Base-by-base conservation (phyloP, 306 rosid genomes). In the Delonix regia region DNA sequence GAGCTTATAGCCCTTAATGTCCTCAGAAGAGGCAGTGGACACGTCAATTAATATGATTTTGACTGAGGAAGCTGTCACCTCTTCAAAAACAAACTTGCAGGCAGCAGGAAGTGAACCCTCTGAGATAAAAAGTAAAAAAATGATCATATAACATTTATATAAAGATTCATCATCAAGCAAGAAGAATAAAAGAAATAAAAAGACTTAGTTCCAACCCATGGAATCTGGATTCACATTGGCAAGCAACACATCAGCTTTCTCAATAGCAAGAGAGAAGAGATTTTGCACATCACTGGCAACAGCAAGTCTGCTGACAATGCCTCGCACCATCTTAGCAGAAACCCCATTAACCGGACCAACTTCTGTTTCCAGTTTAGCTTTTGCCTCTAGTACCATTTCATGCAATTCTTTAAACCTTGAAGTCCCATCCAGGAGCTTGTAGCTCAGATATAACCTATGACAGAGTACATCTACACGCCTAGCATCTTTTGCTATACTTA, bases 51-150 rank as follows among this genome's bases (percentile, higher is more conserved):
- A 86, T 62, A 95, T 86, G 38, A 95, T 92, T 75, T 83, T 88
- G 41, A 91, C 92, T 2, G 94, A 89, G 24, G 97, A 87, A 62
- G 90, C 68, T 80, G 94, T 68, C 57, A 89, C 87, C 86, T 90
- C 97, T 90, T 95, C 97, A 71, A 95, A 95, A 81, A 95, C 81
- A 86, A 95, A 95, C 88, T 92, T 92, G 97, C 99, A 95, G 73
- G 99, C 94, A 69, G 99, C 94, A 84, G 99, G 97, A 81, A 92
- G 94, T 42, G 97, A 92, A 78, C 86, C 98, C 83, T 87, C 99
- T 95, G 87, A 57, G 66, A 33, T 42, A 45, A 28, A 55, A 75
- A 33, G 27, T 73, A 71, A 69, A 80, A 65, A 45, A 45, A 55
- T 76, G 6, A 51, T 59, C 79, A 73, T 75, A 73, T 36, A 62